Evolutionary conservation across 2,329 filamentous ascomycete species (phyloP), one percentile per base, ranked within the genome.

Genomic region (Aureobasidium sp.): DNA sequence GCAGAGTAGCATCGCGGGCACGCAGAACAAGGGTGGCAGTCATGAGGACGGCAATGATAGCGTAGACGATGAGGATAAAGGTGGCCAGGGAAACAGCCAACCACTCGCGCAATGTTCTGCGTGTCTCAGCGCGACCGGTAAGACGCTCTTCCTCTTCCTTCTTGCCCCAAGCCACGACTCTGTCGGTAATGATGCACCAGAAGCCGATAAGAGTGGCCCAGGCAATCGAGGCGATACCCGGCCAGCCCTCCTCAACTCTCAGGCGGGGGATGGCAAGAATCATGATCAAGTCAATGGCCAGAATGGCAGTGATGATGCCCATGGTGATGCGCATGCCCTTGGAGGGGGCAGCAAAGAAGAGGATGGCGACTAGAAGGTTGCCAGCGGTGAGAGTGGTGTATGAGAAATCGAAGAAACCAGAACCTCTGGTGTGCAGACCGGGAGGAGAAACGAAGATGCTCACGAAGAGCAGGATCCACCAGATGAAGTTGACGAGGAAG

Each of bases 391-490:
- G 75, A 56, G 87, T 91, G 5, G 90, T 86, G 74, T 89, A 97
- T 65, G 87, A 84, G 71, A 96, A 95, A 63, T 90, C 84, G 73
- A 91, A 91, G 82, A 96, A 99, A 42, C 90, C 90, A n/a, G 91
- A 94, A 5, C 94, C 94, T 58, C 91, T 86, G 11, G 87, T 89
- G 72, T 94, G 86, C 72, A 97, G 86, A 51, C 88, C 87, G 0
- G 93, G 93, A 15, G 91, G 91, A 59, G 90, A 96, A 67, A 95
- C 87, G 76, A 99, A 99, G 67, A 88, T 86, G 61, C 90, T 91
- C 17, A 97, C 85, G n/a, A 99, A 81, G 37, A 96, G 80, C 60
- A 97, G 74, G 11, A 90, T 82, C 93, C 94, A 97, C 93, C 93
- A 97, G n/a, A 91, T 70, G 70, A 95, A 91, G 62, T 86, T 89